These are phyloP conservation scores for Calonectria montana DNA, from an alignment of 2,329 filamentous ascomycete species.

Conservation along the genomic window DNA sequence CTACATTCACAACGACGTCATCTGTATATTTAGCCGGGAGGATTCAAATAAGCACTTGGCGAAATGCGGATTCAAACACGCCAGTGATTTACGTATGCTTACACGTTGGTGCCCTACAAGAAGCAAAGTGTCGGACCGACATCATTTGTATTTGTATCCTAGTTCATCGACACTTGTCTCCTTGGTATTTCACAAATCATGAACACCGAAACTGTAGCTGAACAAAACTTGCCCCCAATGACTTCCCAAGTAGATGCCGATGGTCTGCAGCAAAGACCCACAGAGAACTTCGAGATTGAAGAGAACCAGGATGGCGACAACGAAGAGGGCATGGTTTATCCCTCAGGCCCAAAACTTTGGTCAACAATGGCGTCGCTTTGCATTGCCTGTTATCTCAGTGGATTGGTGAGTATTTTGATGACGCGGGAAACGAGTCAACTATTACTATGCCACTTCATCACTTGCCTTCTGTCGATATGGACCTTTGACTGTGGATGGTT, in stretches of 20 bases:
- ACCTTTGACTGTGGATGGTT: neutral
- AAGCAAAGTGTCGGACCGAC: neutral
- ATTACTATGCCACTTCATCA: neutral
- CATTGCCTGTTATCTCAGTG: constrained; percentile 37
- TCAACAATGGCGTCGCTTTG: constrained; percentile 39
- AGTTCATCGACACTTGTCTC: neutral
- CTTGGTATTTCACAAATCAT: neutral
- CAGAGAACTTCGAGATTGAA: constrained; percentile 16
- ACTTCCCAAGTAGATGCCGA: neutral
- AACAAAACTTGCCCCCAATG: neutral
- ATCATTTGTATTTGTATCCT: neutral
- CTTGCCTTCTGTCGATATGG: neutral
- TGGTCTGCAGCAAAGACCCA: neutral
- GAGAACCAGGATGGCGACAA: neutral
- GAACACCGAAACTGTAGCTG: constrained; percentile 3
- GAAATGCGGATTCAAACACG: neutral
- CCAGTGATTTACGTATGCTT: neutral
- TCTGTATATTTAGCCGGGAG: constrained; percentile 3
- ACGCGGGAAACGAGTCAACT: neutral
- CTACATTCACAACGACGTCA: constrained; percentile 4
- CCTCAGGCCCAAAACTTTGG: constrained; percentile 36
- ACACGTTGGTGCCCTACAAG: neutral
- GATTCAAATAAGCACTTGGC: neutral
- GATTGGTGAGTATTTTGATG: constrained; percentile 22
- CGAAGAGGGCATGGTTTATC: constrained; percentile 17